Base-by-base conservation (phyloP, 345 rosid genomes). In the Rhizophora mangle region DNA sequence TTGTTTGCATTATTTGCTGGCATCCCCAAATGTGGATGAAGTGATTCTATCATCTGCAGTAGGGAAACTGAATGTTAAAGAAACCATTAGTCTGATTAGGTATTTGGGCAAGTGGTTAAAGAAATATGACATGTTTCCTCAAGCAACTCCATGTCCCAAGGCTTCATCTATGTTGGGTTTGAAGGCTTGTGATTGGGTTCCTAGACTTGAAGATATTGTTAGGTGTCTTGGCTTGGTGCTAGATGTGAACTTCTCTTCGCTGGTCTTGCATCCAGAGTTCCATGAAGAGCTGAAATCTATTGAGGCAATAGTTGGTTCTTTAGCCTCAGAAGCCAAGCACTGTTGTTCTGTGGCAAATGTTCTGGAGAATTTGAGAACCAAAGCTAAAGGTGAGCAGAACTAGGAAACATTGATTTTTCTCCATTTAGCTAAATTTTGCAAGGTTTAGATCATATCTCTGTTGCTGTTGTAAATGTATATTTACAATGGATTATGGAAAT, bases 51-150 rank as follows among this genome's bases (percentile, higher is more conserved):
- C 97, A 8, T 82, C 85, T 60, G 73, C 91, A 10, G 78, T 90
- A 1, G 81, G 78, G 49, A 90, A 85, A 74, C 57, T 92, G 80
- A 87, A 64, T 47, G 93, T 85, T 19, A 85, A 84, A 74, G 97
- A 94, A 81, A 81, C 82, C 85, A 72, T 70, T 73, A 74, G 77
- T 72, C 78, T 94, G 80, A 77, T 92, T 34, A 72, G 69, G 11
- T 92, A 92, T 60, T 63, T 95, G 69, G 86, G 86, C 58, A 90
- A 88, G 62, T 90, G 94, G 99, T 72, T 95, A 82, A 87, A 76
- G 76, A 92, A 92, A 73, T 88, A 87, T 52, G 87, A 88, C 66
- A 88, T 76, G 78, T 88, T 92, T 69, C 92, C 99, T 68, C 88
- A 78, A 72, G 96, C 85, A 47, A 76, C 72, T 73, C 96, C 95